Percentiles rank a stretch among this genome's conserved stretches.
Conservation (phyloP, 208 protist species). For the Acanthamoeba healyi region DNA sequence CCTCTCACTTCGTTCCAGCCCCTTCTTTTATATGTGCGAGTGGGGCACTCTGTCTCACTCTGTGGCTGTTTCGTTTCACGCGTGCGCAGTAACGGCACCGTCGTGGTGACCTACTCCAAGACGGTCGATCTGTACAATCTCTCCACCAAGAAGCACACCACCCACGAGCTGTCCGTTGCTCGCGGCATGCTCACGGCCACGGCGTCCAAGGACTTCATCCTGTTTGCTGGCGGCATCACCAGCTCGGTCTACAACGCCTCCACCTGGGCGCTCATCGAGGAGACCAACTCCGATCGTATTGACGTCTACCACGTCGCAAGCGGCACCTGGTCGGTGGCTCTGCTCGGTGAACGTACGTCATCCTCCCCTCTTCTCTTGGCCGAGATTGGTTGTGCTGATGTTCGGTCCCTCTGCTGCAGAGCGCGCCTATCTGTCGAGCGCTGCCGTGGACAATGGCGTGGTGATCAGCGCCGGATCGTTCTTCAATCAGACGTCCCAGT, state of each 20-base stretch:
- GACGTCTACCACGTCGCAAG: slow-evolving; percentile 24
- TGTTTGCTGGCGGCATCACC: slow-evolving; percentile 27
- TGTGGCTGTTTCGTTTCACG: not conserved
- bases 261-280: not conserved
- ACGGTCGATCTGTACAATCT: not conserved
- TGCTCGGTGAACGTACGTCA: not conserved
- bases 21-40: too few relatives aligned
- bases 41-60: not conserved
- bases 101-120: not conserved
- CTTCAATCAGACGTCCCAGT: too few relatives aligned
- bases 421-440: not conserved
- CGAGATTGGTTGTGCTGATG: too few relatives aligned
- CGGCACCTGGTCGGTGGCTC: not conserved
- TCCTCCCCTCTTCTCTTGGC: not conserved
- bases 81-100: not conserved
- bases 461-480: not conserved
- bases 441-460: not conserved
- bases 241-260: not conserved
- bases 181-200: not conserved
- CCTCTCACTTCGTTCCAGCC: too few relatives aligned
- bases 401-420: not conserved
- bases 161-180: not conserved
- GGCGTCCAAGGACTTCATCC: not conserved
- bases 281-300: not conserved
- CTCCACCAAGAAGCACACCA: not conserved